phyloP scores from a whole-genome alignment of 805 yeast species.

The Candida chilensis region DNA sequence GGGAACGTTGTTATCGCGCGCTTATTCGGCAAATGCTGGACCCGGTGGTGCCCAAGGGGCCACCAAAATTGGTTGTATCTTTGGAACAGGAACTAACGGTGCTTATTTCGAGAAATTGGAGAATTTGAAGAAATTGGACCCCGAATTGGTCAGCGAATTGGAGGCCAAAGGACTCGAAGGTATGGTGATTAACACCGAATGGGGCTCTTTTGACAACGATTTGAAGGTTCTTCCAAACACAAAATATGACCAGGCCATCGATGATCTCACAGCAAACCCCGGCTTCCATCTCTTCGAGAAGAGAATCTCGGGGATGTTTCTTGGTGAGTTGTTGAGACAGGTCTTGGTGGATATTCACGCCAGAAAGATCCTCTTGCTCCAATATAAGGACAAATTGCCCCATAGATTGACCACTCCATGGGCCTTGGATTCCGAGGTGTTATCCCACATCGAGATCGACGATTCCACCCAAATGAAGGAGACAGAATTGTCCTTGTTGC shows the following conservation, averaged over 20 bases:
- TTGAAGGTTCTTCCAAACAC: conserved; percentile 70
- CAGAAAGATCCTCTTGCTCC: conserved; percentile 48
- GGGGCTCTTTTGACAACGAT: conserved; percentile 95
- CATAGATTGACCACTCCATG: conserved; percentile 71
- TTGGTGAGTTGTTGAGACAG: conserved; percentile 83
- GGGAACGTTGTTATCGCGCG: conserved; percentile 84
- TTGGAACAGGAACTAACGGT: conserved; percentile 98
- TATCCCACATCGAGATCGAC: conserved; percentile 82
- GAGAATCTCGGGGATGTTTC: conserved; percentile 84
- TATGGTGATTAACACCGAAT: conserved; percentile 92
- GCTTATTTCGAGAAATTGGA: conserved; percentile 79
- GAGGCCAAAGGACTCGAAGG: conserved; percentile 38
- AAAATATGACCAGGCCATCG: conserved; percentile 65
- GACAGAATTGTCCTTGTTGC: conserved; percentile 60
- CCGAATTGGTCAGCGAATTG: conserved; percentile 24
- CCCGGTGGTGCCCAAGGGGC: conserved; percentile 56
- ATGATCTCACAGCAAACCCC: conserved; percentile 66
- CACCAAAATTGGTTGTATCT: conserved; percentile 82
- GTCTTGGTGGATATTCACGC: conserved; percentile 60
- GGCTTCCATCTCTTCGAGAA: conserved; percentile 92
- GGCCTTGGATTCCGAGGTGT: conserved; percentile 72
- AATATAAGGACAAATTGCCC: conserved; percentile 36
- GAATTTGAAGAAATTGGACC: conserved; percentile 66
- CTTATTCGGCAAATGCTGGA: conserved; percentile 57
- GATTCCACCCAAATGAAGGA: conserved; percentile 63